phyloP scores from a whole-genome alignment of 257 asterid species.

The Gentiana straminea region DNA sequence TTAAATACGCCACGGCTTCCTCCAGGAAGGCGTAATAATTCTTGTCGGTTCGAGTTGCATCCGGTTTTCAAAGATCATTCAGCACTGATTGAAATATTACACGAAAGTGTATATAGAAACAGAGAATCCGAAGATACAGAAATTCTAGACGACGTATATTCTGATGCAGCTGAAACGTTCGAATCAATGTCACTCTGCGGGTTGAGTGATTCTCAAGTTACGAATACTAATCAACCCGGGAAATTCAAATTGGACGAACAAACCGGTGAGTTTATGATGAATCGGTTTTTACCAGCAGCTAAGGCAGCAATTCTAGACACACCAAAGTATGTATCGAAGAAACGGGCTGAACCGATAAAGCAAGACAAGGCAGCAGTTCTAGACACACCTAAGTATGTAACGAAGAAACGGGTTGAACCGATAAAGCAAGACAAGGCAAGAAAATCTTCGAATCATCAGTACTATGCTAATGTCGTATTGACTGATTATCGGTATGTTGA shows the following conservation, averaged over 20 bases:
- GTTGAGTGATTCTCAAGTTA: constrained; percentile 42
- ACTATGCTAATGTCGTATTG: constrained; percentile 22
- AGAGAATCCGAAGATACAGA: constrained; percentile 43
- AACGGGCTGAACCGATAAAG: constrained; percentile 36
- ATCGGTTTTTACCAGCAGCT: constrained; percentile 82
- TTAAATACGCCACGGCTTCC: constrained; percentile 57
- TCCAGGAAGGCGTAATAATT: constrained; percentile 45
- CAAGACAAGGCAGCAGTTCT: constrained; percentile 28
- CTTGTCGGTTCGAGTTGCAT: constrained; percentile 29
- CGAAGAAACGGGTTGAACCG: constrained; percentile 42
- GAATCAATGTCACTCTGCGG: constrained; percentile 62
- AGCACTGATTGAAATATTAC: constrained; percentile 52
- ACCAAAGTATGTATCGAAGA: constrained; percentile 46
- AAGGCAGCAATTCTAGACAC: constrained; percentile 73
- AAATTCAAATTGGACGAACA: constrained; percentile 44
- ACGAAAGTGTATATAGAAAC: constrained; percentile 44
- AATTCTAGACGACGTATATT: constrained; percentile 36
- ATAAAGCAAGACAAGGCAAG: constrained; percentile 29
- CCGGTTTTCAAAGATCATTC: constrained; percentile 54
- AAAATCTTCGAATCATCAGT: constrained; percentile 38
- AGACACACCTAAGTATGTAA: constrained; percentile 33
- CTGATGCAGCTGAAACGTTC: constrained; percentile 49
- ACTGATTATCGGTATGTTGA: constrained; percentile 23
- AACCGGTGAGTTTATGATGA: constrained; percentile 80
- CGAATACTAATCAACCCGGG: constrained; percentile 45